Evolutionary conservation across 2,329 filamentous ascomycete species (phyloP), one percentile per base, ranked within the genome.

Genomic region (Colletotrichum filicis): DNA sequence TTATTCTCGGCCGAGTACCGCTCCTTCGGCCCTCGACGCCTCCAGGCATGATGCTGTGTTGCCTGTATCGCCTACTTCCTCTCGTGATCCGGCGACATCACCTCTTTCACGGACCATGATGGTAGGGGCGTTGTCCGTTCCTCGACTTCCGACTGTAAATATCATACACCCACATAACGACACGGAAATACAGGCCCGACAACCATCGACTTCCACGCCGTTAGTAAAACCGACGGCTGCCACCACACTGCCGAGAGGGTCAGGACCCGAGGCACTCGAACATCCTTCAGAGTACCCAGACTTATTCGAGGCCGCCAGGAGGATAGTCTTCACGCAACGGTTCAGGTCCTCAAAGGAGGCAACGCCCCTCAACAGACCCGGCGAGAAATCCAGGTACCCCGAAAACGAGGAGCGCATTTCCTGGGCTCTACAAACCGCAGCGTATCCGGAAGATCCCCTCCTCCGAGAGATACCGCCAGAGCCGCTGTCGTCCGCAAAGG

Each of bases 251-350:
- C 24, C 24, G 6, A 57, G 49, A 24, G 57, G 68, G 3, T 32
- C 57, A n/a, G 22, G 57, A 12, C 52, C 65, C 3, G 37, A 59
- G 26, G 19, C 52, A 7, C 37, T 62, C 11, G 37, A 66, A 30
- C 52, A 62, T 19, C 52, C 58, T 6, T 68, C 42, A 14, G 65
- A 55, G 14, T 68, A 63, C n/a, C 58, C 57, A 2, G 19, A 42
- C 30, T 12, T 63, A 7, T 68, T 68, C 24, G 52, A 72, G 53
- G 65, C 69, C 12, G 69, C 69, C 7, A 28, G 37, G 22, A 72
- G 35, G 58, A 72, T 68, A 11, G 37, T 59, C 19, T 62, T 72
- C 7, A 72, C 52, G 24, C 37, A 63, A 28, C 37, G 65, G 12
- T 42, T 53, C 6, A 68, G 28, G 30, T 22, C 12, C 22, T 24